Percentiles rank a stretch among this genome's conserved stretches.
Evolutionary conservation across 345 rosid genomes (phyloP).

Genomic region (Anastatica hierochuntica): DNA sequence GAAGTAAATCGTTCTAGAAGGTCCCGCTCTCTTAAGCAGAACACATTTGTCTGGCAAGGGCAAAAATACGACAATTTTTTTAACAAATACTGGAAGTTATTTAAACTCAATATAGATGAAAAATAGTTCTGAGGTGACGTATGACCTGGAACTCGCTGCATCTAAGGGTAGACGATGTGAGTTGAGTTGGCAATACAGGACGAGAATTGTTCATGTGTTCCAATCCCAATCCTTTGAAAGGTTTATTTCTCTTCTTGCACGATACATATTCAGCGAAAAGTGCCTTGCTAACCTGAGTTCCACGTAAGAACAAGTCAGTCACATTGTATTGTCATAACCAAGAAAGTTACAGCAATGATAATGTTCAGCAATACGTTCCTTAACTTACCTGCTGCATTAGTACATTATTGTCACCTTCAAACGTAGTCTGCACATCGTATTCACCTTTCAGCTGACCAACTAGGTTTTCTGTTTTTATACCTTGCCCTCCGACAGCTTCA

Average conservation of each 20-base stretch:
- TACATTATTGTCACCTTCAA: constrained; percentile 92
- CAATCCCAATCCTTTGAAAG: constrained; percentile 62
- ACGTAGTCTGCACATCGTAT: constrained; percentile 82
- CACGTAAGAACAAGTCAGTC: not conserved
- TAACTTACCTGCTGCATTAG: constrained; percentile 82
- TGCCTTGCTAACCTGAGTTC: constrained; percentile 78
- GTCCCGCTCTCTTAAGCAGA: constrained; percentile 80
- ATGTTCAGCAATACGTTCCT: not conserved
- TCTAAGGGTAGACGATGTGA: constrained; percentile 58
- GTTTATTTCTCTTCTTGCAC: constrained; percentile 55
- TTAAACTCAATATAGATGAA: not conserved
- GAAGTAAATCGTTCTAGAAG: constrained; percentile 54
- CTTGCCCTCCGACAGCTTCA: constrained; percentile 98
- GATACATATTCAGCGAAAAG: constrained; percentile 64
- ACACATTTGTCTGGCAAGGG: constrained; percentile 44
- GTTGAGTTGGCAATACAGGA: constrained; percentile 56
- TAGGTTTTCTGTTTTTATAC: constrained; percentile 78
- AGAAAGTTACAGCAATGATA: not conserved
- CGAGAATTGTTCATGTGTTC: constrained; percentile 74
- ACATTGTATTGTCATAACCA: not conserved
- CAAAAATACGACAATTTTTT: constrained; percentile 3
- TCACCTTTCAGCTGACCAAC: constrained; percentile 83
- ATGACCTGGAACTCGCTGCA: constrained; percentile 66
- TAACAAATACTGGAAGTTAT: not conserved
- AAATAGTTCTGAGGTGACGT: not conserved